Conservation (phyloP, 495 filamentous ascomycete species). For the Penicillium subrubescens region DNA sequence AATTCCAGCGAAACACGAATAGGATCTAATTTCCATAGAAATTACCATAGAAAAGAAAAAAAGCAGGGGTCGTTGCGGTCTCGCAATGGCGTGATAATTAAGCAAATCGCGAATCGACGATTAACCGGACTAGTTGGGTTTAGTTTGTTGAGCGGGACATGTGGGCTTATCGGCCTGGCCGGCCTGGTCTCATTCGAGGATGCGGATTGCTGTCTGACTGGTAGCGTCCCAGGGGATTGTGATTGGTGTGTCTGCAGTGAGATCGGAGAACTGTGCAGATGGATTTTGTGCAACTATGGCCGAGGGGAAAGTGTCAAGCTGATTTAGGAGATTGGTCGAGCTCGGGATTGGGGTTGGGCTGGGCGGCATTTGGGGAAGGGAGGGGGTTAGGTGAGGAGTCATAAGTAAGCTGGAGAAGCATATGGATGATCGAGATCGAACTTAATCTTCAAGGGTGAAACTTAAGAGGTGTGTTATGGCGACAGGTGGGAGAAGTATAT, state of each 20-base stretch:
- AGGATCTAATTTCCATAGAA: background rate
- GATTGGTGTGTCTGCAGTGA: background rate
- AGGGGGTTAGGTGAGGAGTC: background rate
- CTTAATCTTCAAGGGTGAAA: no score
- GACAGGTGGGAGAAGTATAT: no score
- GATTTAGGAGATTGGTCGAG: background rate
- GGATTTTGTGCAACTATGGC: background rate
- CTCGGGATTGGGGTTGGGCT: background rate
- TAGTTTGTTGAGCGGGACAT: background rate
- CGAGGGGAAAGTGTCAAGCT: background rate
- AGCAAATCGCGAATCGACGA: slow-evolving; percentile 10
- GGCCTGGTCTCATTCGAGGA: background rate
- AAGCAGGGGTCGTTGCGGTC: background rate
- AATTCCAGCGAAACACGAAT: background rate
- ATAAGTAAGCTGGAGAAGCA: background rate
- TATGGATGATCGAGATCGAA: no score
- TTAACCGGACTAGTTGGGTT: background rate
- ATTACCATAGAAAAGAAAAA: background rate
- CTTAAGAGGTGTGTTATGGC: no score
- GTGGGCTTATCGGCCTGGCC: slow-evolving; percentile 4
- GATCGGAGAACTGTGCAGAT: background rate
- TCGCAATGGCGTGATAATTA: slow-evolving; percentile 12
- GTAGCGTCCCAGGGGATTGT: background rate
- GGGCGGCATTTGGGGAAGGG: background rate
- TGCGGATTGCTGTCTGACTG: background rate